Conservation (phyloP, 2,329 filamentous ascomycete species). For the Diaporthe amygdali region DNA sequence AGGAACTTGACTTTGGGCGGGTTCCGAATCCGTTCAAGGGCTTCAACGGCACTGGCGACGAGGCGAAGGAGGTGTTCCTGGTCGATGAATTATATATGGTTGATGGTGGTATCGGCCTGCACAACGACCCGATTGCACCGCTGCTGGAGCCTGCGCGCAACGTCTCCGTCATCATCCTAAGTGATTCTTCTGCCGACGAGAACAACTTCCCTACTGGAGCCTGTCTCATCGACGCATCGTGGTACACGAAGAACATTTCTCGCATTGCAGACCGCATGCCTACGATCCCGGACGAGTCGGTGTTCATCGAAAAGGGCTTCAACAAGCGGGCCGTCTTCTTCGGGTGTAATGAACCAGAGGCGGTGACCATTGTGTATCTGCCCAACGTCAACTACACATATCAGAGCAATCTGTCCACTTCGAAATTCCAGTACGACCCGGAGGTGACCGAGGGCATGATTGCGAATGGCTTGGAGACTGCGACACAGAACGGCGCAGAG, state of each 20-base stretch:
- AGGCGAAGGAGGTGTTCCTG: slow-evolving; percentile 1
- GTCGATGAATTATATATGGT: slow-evolving; percentile 12
- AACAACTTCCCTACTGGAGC: not conserved
- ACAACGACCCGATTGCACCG: not conserved
- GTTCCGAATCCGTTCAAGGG: slow-evolving; percentile 14
- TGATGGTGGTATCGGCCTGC: not conserved
- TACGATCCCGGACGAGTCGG: not conserved
- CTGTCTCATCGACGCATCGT: not conserved
- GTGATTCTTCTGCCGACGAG: slow-evolving; percentile 1
- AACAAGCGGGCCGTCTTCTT: slow-evolving; percentile 5
- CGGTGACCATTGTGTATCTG: slow-evolving; percentile 14
- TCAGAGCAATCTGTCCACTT: not conserved
- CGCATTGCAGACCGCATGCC: slow-evolving; percentile 1
- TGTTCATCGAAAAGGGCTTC: not conserved
- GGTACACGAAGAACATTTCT: slow-evolving; percentile 1
- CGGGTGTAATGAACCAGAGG: slow-evolving; percentile 9
- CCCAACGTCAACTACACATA: slow-evolving; percentile 13
- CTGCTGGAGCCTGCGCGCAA: not conserved
- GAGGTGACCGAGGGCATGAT: slow-evolving; percentile 17
- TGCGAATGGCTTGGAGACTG: not conserved
- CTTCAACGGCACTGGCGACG: not conserved
- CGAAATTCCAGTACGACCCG: not conserved
- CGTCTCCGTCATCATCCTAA: slow-evolving; percentile 4
- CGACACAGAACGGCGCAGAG: not conserved
- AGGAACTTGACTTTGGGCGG: not conserved